Conservation (phyloP, 2,329 filamentous ascomycete species). For the Colletotrichum costaricense region DNA sequence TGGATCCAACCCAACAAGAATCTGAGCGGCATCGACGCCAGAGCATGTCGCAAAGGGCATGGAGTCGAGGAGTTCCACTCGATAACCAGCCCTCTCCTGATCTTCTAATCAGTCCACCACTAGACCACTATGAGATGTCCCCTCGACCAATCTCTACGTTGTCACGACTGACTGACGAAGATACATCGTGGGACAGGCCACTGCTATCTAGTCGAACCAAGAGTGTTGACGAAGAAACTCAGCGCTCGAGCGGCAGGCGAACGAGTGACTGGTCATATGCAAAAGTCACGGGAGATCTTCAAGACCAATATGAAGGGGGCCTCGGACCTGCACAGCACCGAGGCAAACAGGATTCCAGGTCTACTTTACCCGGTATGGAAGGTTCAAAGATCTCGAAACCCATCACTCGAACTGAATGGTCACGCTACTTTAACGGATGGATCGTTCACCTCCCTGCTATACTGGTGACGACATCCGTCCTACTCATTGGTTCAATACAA, state of each 20-base stretch:
- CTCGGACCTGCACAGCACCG: not conserved
- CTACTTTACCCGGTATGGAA: not conserved
- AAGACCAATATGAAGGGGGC: not conserved
- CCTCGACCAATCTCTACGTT: not conserved
- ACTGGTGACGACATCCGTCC: not conserved
- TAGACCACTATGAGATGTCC: not conserved
- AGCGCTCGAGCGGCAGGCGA: not conserved
- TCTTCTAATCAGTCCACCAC: not conserved
- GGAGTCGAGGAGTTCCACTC: not conserved
- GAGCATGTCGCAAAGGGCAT: not conserved
- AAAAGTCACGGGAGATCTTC: not conserved
- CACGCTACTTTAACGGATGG: slow-evolving; percentile 9
- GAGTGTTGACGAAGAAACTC: not conserved
- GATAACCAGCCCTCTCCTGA: not conserved
- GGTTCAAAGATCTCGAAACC: not conserved
- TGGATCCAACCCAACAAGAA: not conserved
- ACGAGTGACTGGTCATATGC: not conserved
- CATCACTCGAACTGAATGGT: not conserved
- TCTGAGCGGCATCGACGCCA: not conserved
- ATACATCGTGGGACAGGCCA: not conserved
- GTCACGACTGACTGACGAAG: not conserved
- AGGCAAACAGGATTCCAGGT: not conserved
- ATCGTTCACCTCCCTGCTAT: slow-evolving; percentile 24
- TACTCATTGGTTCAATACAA: slow-evolving; percentile 1
- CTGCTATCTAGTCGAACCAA: not conserved